Evolutionary conservation across 2,329 filamentous ascomycete genomes (phyloP).

Genomic region (Penicillium sp.): DNA sequence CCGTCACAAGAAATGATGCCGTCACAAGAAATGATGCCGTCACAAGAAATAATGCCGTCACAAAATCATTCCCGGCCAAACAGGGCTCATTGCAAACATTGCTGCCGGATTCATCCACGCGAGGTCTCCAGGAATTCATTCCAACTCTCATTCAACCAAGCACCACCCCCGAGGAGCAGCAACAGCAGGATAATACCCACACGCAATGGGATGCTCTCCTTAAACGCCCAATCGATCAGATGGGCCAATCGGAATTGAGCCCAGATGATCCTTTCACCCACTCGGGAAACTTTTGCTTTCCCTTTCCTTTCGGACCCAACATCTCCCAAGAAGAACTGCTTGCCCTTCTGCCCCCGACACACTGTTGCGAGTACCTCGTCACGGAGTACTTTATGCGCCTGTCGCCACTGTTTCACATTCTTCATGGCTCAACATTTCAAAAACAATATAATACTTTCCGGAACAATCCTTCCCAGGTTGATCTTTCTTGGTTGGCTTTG

Average conservation of each 20-base stretch:
- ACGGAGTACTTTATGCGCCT: slow-evolving; percentile 14
- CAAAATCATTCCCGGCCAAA: no score
- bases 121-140: no score
- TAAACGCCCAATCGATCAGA: slow-evolving; percentile 1
- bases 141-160: background rate
- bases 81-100: no score
- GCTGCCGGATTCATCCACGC: no score
- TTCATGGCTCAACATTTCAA: slow-evolving; percentile 32
- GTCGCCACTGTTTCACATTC: slow-evolving; percentile 25
- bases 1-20: no score
- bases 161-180: no score
- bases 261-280: background rate
- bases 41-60: no score
- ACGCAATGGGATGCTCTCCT: slow-evolving; percentile 6
- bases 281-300: slow-evolving; percentile 5
- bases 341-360: slow-evolving; percentile 7
- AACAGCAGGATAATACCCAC: slow-evolving; percentile 48
- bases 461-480: slow-evolving; percentile 14
- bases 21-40: no score
- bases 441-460: slow-evolving; percentile 24
- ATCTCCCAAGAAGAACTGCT: slow-evolving; percentile 11
- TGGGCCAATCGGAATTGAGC: background rate
- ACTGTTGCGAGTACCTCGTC: slow-evolving; percentile 18
- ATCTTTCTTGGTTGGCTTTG: slow-evolving; percentile 30
- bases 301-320: slow-evolving; percentile 12